Conservation (phyloP, 2,329 filamentous ascomycete species). For the Aspergillus sp. region DNA sequence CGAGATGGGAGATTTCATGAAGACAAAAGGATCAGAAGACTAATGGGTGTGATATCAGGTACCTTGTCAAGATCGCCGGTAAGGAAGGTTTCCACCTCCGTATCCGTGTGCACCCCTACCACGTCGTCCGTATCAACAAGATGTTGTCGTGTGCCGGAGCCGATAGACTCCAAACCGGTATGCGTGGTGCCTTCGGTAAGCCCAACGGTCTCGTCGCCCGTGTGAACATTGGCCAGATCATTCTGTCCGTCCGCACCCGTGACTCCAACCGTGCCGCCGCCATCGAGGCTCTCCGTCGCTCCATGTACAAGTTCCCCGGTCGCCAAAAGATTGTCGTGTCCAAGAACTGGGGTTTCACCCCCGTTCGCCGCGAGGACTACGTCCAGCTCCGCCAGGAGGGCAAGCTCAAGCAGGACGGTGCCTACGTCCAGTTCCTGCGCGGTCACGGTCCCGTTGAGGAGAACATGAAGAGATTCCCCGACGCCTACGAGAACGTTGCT, state of each 20-base stretch:
- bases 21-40: background rate
- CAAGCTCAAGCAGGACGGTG: constrained; percentile 93
- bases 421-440: constrained; percentile 98
- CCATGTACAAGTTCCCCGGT: constrained; percentile 99
- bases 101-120: constrained; percentile 92
- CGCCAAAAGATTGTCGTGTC: constrained; percentile 99
- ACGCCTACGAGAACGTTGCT: constrained; percentile 59
- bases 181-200: constrained; percentile 99
- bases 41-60: constrained; percentile 37
- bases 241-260: constrained; percentile 94
- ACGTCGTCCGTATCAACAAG: constrained; percentile 99
- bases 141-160: constrained; percentile 99
- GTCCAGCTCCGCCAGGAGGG: constrained; percentile 90
- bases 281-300: constrained; percentile 97
- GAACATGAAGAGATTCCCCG: constrained; percentile 94
- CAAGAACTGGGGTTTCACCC: constrained; percentile 99
- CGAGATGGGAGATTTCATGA: constrained; percentile 16
- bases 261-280: constrained; percentile 87
- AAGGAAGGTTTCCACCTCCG: constrained; percentile 70
- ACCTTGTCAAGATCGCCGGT: constrained; percentile 64
- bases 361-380: constrained; percentile 96
- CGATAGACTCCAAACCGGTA: constrained; percentile 99
- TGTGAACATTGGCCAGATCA: constrained; percentile 99
- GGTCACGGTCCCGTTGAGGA: constrained; percentile 81
- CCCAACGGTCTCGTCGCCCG: constrained; percentile 97